phyloP scores from a whole-genome alignment of 306 rosid species.

The peach (Prunus persica) region DNA sequence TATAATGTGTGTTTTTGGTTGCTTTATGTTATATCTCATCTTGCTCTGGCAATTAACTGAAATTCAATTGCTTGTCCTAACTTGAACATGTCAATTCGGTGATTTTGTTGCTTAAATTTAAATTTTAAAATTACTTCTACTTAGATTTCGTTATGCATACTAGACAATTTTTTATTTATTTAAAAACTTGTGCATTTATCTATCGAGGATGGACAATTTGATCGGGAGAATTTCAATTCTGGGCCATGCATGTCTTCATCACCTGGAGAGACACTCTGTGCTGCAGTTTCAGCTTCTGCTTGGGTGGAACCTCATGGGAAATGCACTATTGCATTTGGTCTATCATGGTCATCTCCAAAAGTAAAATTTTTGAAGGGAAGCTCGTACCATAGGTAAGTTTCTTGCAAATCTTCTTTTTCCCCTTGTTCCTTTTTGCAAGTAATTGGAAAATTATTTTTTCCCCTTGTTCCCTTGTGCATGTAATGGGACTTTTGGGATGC shows the following conservation, averaged over 20 bases:
- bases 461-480: not conserved
- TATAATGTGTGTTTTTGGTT: constrained; percentile 10
- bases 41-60: constrained; percentile 1
- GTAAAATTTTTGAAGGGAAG: constrained; percentile 84
- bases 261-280: constrained; percentile 88
- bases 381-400: constrained; percentile 67
- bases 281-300: constrained; percentile 93
- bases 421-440: constrained; percentile 14
- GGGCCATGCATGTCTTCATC: constrained; percentile 89
- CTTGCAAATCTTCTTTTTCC: constrained; percentile 2
- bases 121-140: not conserved
- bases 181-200: not conserved
- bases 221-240: constrained; percentile 65
- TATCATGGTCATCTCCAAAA: constrained; percentile 98
- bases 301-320: constrained; percentile 99
- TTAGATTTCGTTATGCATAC: not conserved
- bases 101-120: not conserved
- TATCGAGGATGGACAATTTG: constrained; percentile 84
- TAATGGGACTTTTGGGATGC: not conserved
- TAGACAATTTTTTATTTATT: not conserved
- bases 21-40: constrained; percentile 3
- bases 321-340: constrained; percentile 85
- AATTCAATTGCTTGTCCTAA: not conserved
- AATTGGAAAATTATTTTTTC: too few species aligned
- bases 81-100: not conserved